phyloP scores from a whole-genome alignment of 2,329 filamentous ascomycete genomes.

The Aspergillus terreus region DNA sequence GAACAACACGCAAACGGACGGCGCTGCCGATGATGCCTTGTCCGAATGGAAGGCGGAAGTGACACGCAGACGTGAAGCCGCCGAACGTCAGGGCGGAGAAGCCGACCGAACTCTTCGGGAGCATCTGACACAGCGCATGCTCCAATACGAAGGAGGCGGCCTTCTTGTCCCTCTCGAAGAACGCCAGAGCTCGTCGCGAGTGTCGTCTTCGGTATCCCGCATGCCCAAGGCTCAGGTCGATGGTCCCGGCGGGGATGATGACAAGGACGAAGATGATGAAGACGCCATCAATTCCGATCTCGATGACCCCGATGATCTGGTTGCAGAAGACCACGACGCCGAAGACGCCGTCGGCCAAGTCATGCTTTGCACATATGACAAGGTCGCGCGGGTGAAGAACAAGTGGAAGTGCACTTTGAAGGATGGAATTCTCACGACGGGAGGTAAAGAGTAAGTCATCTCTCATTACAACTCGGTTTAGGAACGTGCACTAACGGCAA shows the following conservation, averaged over 20 bases:
- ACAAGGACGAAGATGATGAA: slow-evolving; percentile 68
- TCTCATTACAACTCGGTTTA: neutral
- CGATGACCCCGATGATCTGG: slow-evolving; percentile 86
- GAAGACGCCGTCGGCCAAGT: slow-evolving; percentile 81
- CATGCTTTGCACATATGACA: slow-evolving; percentile 99
- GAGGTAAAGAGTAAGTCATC: slow-evolving; percentile 72
- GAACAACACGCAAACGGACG: slow-evolving; percentile 68
- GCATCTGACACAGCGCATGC: slow-evolving; percentile 39
- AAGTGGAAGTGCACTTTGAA: slow-evolving; percentile 99
- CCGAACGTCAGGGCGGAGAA: slow-evolving; percentile 30
- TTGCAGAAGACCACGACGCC: slow-evolving; percentile 79
- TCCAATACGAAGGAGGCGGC: slow-evolving; percentile 44
- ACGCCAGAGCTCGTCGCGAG: slow-evolving; percentile 29
- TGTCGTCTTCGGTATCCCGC: slow-evolving; percentile 19
- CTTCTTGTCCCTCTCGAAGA: slow-evolving; percentile 42
- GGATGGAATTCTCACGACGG: slow-evolving; percentile 89
- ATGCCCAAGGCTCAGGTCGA: slow-evolving; percentile 52
- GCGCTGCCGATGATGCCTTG: slow-evolving; percentile 59
- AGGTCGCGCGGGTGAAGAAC: slow-evolving; percentile 98
- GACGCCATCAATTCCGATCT: slow-evolving; percentile 98
- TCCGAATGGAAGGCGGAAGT: slow-evolving; percentile 52
- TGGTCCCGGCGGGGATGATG: slow-evolving; percentile 47
- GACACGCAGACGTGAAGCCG: slow-evolving; percentile 39
- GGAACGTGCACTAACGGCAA: slow-evolving; percentile 20
- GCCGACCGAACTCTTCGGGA: slow-evolving; percentile 40